These are phyloP conservation scores for Coemansia sp. DNA, from an alignment of 192 early-diverging fungal genomes.

Conservation along the genomic window DNA sequence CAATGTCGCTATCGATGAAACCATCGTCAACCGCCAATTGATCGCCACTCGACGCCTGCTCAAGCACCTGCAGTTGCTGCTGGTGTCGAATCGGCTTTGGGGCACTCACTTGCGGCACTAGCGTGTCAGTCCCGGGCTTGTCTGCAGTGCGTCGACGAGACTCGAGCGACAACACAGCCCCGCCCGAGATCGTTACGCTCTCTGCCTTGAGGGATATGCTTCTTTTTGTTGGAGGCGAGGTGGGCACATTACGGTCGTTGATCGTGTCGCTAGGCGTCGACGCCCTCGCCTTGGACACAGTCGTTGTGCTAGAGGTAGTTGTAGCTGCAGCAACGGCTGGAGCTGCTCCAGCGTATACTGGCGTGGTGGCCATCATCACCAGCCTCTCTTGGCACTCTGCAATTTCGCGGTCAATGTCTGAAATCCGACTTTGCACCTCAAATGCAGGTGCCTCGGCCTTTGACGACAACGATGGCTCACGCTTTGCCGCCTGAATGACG, in stretches of 20 bases:
- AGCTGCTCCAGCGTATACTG: background rate
- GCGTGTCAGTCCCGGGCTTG: background rate
- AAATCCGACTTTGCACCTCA: constrained; percentile 31
- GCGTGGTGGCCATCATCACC: constrained; percentile 16
- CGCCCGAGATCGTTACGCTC: background rate
- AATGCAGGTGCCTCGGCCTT: constrained; percentile 6
- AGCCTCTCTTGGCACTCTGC: constrained; percentile 37
- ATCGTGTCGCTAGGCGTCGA: background rate
- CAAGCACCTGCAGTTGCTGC: background rate
- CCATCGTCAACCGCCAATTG: background rate
- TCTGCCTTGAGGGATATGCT: background rate
- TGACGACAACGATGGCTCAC: constrained; percentile 4
- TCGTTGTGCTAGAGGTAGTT: background rate
- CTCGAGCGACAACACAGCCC: background rate
- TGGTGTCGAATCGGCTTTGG: background rate
- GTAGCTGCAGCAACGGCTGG: background rate
- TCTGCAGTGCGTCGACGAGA: background rate
- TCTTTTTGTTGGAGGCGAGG: constrained; percentile 13
- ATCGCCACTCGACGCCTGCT: background rate
- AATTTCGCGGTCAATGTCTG: constrained; percentile 45
- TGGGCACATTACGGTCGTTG: constrained; percentile 35
- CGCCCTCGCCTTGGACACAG: background rate
- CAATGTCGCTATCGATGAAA: background rate
- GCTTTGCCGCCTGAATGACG: background rate
- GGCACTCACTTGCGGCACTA: background rate